These are phyloP conservation scores for Luffa acutangula DNA, from an alignment of 306 rosid species.

Conservation along the genomic window DNA sequence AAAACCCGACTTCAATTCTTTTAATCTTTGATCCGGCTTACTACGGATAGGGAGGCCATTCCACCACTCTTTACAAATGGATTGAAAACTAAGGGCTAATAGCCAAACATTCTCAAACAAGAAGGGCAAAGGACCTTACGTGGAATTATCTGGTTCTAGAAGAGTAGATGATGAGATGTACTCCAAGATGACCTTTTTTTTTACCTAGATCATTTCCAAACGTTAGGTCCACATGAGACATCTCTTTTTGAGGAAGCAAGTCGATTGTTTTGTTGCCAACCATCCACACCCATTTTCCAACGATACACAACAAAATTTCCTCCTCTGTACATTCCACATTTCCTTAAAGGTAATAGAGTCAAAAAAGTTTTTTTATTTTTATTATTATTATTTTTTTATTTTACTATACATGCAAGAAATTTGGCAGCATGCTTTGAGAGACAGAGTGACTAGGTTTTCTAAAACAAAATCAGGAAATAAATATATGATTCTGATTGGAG, in stretches of 20 bases:
- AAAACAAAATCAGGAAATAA: background rate
- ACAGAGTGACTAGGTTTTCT: background rate
- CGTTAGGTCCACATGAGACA: background rate
- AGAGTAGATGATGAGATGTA: background rate
- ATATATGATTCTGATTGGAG: background rate
- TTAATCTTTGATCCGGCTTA: background rate
- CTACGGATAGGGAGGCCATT: background rate
- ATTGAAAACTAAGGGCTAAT: background rate
- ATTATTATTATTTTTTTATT: background rate
- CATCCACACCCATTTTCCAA: background rate
- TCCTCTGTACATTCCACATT: background rate
- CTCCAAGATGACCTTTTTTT: background rate
- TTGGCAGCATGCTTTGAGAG: background rate
- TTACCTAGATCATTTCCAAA: background rate
- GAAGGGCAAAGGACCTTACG: background rate
- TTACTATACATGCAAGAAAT: background rate
- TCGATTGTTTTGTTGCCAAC: background rate
- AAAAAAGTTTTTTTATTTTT: background rate
- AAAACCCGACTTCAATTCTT: background rate
- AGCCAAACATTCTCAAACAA: background rate
- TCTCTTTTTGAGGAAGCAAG: background rate
- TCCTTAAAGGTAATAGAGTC: background rate
- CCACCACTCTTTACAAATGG: background rate
- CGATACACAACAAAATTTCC: background rate
- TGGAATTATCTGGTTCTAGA: background rate